A percentile compares a stretch with the other conserved stretches of the same genome.
phyloP scores from a whole-genome alignment of 331 rosid genomes.

The Spiraea crenata region DNA sequence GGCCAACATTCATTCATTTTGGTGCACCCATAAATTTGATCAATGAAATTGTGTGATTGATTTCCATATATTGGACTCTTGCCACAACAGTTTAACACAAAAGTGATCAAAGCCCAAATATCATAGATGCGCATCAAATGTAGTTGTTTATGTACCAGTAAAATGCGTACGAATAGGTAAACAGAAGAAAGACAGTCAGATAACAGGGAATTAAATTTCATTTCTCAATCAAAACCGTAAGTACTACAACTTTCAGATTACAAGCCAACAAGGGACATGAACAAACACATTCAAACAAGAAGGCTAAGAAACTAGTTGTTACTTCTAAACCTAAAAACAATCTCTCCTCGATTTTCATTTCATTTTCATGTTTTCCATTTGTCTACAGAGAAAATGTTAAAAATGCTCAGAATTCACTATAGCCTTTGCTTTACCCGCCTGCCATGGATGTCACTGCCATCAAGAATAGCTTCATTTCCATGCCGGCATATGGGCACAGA shows the following conservation, averaged over 20 bases:
- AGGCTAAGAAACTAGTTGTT: slow-evolving; percentile 37
- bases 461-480: slow-evolving; percentile 58
- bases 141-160: too few species aligned
- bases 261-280: slow-evolving; percentile 29
- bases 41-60: slow-evolving; percentile 18
- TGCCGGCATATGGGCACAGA: slow-evolving; percentile 47
- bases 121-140: too few species aligned
- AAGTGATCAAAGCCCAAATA: too few species aligned
- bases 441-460: slow-evolving; percentile 77
- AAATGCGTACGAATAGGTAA: too few species aligned
- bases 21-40: slow-evolving; percentile 40
- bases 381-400: slow-evolving; percentile 15
- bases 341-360: slow-evolving; percentile 25
- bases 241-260: slow-evolving; percentile 28
- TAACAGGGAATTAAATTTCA: background rate
- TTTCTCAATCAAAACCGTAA: background rate
- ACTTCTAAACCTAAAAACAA: slow-evolving; percentile 48
- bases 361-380: slow-evolving; percentile 14
- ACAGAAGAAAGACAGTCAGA: background rate
- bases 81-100: too few species aligned
- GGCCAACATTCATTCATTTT: slow-evolving; percentile 37
- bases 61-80: background rate
- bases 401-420: slow-evolving; percentile 33
- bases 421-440: slow-evolving; percentile 89
- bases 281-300: slow-evolving; percentile 41